These are phyloP conservation scores for Croton setiger DNA, from an alignment of 441 rosid genomes.

Conservation along the genomic window DNA sequence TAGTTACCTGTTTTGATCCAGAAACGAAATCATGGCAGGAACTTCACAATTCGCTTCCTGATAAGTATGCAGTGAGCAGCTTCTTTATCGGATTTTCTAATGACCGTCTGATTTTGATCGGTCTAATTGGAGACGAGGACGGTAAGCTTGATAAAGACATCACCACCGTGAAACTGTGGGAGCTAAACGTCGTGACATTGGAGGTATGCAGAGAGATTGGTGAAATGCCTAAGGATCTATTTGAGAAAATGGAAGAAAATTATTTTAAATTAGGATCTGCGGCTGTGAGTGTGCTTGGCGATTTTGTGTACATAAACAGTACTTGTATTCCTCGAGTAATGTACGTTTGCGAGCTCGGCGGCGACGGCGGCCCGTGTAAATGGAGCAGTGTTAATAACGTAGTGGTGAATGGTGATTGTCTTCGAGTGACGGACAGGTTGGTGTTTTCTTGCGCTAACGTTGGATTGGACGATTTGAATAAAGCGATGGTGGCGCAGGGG, in stretches of 20 bases:
- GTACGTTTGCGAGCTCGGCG: conserved; percentile 43
- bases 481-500: conserved; percentile 28
- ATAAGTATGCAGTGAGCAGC: conserved; percentile 19
- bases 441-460: conserved; percentile 45
- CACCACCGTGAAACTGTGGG: conserved; percentile 46
- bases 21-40: conserved; percentile 47
- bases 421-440: conserved; percentile 12
- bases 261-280: conserved; percentile 26
- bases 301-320: conserved; percentile 36
- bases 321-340: conserved; percentile 29
- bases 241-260: conserved; percentile 40
- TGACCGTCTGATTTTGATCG: conserved; percentile 43
- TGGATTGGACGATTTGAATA: conserved; percentile 40
- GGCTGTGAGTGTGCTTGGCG: conserved; percentile 32
- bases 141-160: conserved; percentile 18
- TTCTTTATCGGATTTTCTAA: conserved; percentile 33
- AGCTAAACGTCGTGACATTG: conserved; percentile 30
- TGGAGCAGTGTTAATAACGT: conserved; percentile 48
- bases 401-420: conserved; percentile 18
- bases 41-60: conserved; percentile 38
- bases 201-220: conserved; percentile 34
- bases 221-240: conserved; percentile 41
- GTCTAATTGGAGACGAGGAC: conserved; percentile 33
- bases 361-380: conserved; percentile 13
- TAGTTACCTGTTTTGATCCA: conserved; percentile 43